Evolutionary conservation across 2,329 filamentous ascomycete species (phyloP).

Genomic region (Sphaceloma murrayae): DNA sequence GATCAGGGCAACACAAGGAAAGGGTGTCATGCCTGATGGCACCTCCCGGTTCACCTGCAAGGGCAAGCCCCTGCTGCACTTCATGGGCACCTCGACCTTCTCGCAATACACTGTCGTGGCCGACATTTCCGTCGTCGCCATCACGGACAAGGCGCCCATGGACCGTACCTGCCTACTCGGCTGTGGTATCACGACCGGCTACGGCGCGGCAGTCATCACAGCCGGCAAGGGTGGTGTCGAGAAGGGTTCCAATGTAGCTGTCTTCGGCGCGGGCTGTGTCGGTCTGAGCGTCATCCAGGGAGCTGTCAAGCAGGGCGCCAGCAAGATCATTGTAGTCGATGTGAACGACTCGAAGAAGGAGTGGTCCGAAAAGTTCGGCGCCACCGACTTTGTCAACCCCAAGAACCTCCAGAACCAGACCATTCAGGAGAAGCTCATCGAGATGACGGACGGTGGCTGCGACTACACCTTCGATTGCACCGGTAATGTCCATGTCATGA

Average conservation of each 20-base stretch:
- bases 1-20: slow-evolving; percentile 93
- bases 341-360: slow-evolving; percentile 84
- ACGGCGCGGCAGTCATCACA: slow-evolving; percentile 89
- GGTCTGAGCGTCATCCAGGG: slow-evolving; percentile 93
- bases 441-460: slow-evolving; percentile 95
- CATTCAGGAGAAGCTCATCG: slow-evolving; percentile 84
- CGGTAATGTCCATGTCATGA: slow-evolving; percentile 92
- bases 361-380: slow-evolving; percentile 90
- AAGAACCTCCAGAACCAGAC: slow-evolving; percentile 55
- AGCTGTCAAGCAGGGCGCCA: slow-evolving; percentile 71
- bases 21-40: slow-evolving; percentile 93
- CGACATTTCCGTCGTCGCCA: slow-evolving; percentile 94
- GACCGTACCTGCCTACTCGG: slow-evolving; percentile 92
- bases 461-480: slow-evolving; percentile 99
- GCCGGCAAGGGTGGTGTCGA: slow-evolving; percentile 62
- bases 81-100: slow-evolving; percentile 99
- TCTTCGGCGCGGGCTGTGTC: slow-evolving; percentile 95
- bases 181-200: slow-evolving; percentile 97
- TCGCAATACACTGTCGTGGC: slow-evolving; percentile 98
- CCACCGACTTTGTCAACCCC: slow-evolving; percentile 94
- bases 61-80: slow-evolving; percentile 91
- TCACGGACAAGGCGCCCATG: slow-evolving; percentile 83
- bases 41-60: slow-evolving; percentile 91
- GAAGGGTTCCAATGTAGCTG: slow-evolving; percentile 75
- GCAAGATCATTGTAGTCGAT: slow-evolving; percentile 67